Percentiles rank a stretch among this genome's conserved stretches.
Conservation (phyloP, 352 stramenopile species). For the Blastocystis sp. region DNA sequence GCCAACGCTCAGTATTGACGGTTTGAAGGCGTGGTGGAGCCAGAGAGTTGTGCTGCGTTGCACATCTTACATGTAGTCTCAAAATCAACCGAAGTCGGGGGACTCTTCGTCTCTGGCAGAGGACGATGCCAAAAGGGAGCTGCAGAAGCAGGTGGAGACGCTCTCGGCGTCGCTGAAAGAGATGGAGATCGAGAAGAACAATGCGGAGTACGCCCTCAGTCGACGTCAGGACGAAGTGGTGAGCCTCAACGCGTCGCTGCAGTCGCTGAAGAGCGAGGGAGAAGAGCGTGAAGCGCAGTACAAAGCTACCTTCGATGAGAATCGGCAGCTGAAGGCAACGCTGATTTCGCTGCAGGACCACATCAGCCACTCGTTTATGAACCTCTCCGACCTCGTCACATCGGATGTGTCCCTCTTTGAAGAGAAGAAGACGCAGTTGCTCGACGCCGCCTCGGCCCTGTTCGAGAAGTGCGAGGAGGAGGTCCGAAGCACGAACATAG, state of each 20-base stretch:
- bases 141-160: neutral
- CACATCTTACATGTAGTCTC: conserved; percentile 1
- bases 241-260: neutral
- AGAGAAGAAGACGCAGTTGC: neutral
- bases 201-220: conserved; percentile 54
- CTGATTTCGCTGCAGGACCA: neutral
- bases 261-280: neutral
- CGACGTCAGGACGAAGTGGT: conserved; percentile 58
- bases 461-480: neutral
- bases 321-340: neutral
- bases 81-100: neutral
- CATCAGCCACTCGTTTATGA: neutral
- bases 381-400: conserved; percentile 17
- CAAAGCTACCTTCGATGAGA: neutral
- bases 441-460: neutral
- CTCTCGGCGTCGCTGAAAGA: conserved; percentile 7
- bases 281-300: neutral
- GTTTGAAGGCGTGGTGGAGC: conserved; percentile 40
- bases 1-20: conserved; percentile 17
- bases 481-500: neutral
- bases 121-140: neutral
- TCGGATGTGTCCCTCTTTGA: neutral
- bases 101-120: neutral
- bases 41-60: neutral
- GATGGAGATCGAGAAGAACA: conserved; percentile 62